A percentile compares a stretch with the other conserved stretches of the same genome.
These are phyloP conservation scores for Wickerhamomyces canadensis DNA, from an alignment of 805 yeast species.

Conservation along the genomic window DNA sequence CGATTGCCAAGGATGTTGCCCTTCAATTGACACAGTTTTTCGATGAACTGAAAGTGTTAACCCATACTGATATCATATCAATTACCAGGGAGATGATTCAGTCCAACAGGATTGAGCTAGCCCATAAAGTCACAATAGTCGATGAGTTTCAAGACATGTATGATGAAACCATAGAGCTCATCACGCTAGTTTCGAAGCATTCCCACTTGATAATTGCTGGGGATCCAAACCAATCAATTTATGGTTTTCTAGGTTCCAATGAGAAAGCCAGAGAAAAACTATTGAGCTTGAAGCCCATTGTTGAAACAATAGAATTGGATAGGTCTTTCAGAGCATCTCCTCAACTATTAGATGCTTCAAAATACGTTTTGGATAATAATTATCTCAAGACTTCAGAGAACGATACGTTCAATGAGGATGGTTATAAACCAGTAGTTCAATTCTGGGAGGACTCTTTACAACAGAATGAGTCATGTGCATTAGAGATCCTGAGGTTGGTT, in stretches of 20 bases:
- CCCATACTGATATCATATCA: slow-evolving; percentile 19
- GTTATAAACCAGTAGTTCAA: slow-evolving; percentile 13
- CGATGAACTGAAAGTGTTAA: slow-evolving; percentile 10
- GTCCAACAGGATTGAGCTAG: slow-evolving; percentile 17
- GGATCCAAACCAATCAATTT: slow-evolving; percentile 66
- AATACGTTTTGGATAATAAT: slow-evolving; percentile 12
- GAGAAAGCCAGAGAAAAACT: slow-evolving; percentile 27
- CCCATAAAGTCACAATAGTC: slow-evolving; percentile 42
- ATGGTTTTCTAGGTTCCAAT: slow-evolving; percentile 56
- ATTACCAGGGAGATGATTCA: slow-evolving; percentile 29
- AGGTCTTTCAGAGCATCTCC: slow-evolving; percentile 62
- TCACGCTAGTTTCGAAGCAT: slow-evolving; percentile 30
- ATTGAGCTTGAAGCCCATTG: slow-evolving; percentile 7
- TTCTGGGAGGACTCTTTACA: slow-evolving; percentile 27
- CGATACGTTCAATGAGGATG: neutral
- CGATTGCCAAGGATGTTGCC: neutral
- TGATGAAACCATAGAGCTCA: slow-evolving; percentile 40
- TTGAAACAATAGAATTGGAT: slow-evolving; percentile 28
- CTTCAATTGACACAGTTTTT: slow-evolving; percentile 7
- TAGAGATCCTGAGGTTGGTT: slow-evolving; percentile 39
- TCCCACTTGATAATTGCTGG: slow-evolving; percentile 66
- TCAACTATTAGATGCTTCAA: slow-evolving; percentile 43
- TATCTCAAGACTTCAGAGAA: slow-evolving; percentile 3
- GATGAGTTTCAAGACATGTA: slow-evolving; percentile 77
- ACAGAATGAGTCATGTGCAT: slow-evolving; percentile 37